Evolutionary conservation across 768 basidiomycete species (phyloP), one percentile per base, ranked within the genome.

Genomic region (Leucosporidium yakuticum): DNA sequence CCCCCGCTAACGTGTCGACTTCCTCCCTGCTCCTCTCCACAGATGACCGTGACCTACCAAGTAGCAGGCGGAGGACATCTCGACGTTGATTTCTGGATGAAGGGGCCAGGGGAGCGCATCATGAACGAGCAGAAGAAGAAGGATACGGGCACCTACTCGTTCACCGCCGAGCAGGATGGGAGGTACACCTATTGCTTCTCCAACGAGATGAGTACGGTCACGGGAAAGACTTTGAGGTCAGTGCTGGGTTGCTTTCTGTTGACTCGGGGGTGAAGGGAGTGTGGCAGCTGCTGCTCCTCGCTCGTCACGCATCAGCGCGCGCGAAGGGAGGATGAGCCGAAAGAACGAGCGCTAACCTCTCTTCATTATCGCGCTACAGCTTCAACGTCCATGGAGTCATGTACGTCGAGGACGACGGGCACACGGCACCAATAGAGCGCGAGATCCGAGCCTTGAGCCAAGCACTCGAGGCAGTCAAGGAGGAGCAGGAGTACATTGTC

Each of bases 11-110:
- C 36, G 57, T 58, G 34, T 60, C 36, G 20, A 31, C 50, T 55
- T 9, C 47, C 49, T 55, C 25, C 68, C 31, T 23, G 59, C 21
- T 32, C 39, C 23, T 21, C 29, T 21, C 5, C 15, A 31, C 75
- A 97, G 94, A 98, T 99, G 96, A 95, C 95, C 31, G 90, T 99
- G 60, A 96, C 95, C 49, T 99, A 98, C 78, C 96, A 99, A 83
- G 96, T 98, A 11, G 94, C 91, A 62, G 92, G 91, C 54, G 96
- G 96, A 31, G 95, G 96, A 1, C 90, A 97, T 77, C 80, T 98
- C 60, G 96, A 99, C 80, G 91, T 99, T 68, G 95, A 99, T 79
- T 98, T 98, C 77, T 95, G 88, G 89, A 85, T 97, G 66, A 81
- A 85, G 32, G 91, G 93, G 77, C 93, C 95, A 39, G 82, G 84